Base-by-base conservation (phyloP, 176 grass and related monocot genomes). In the Eleusine indica region DNA sequence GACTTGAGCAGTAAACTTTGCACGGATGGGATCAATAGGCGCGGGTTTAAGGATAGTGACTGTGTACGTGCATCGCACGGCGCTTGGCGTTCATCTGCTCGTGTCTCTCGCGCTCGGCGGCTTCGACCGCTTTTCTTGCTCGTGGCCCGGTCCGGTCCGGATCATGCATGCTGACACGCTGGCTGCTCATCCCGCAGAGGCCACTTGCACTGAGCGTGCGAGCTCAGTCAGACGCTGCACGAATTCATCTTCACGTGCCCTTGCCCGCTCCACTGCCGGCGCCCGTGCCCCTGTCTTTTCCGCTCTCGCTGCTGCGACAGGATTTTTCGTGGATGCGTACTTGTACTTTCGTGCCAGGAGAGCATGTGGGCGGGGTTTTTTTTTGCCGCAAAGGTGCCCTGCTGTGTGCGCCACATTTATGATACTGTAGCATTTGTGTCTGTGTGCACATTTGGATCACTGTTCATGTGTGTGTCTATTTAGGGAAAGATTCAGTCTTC, bases 171-270 rank as follows among this genome's bases (percentile, higher is more conserved):
- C 32, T 35, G 32, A 35, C 32, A 35, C 32, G 2, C 32, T 35
- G 32, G 2, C 25, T 35, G 44, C 44, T 47, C 44, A 44, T 44
- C 7, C 42, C 16, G 83, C 74, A 64, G 54, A 40, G 74, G 60
- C 84, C 76, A 82, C 73, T 82, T 61, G 74, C 86, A 46, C 4
- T 17, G 48, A 2, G 12, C 13, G 12, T 46, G 32, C 32, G 32
- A 35, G 32, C 32, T 35, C 32, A 35, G 42, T 42, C 60, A 52
- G 72, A 73, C 15, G 60, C 82, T 81, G 66, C 78, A 84, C 75
- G 70, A 69, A 85, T 75, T 63, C 87, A 82, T 22, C 73, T 86
- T 90, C 83, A 86, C 88, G 83, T 86, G 88, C 83, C 3, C 79
- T 82, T 86, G 88, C 83, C 78, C 32, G 2, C 32, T 35, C 49